Base-by-base conservation (phyloP, 495 filamentous ascomycete species). In the Ascobolus immersus region DNA sequence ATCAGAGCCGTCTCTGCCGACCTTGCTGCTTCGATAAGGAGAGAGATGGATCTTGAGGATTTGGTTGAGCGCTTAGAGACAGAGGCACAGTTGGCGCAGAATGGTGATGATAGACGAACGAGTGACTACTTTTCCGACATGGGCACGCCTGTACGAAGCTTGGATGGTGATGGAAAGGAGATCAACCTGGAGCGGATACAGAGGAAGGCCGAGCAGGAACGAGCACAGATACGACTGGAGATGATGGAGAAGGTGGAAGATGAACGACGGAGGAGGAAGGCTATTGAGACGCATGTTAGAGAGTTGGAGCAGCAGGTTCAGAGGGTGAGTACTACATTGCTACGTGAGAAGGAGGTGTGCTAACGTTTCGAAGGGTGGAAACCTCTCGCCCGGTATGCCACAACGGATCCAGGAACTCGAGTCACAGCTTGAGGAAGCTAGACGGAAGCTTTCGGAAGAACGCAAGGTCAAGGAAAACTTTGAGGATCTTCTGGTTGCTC, bases 41-140 rank as follows among this genome's bases (percentile, higher is more conserved):
- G 86, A 41, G 86, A 96, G 58, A 81, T 96, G 72, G 86, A 96
- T 43, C 52, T 96, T 30, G 86, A 96, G 50, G 89, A 96, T 47
- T 55, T 93, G 28, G 70, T 94, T 2, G 86, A 96, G 39, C 62
- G 74, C 35, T 52, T 89, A 43, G 80, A 91, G 52, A 55, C 66
- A 21, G 81, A 90, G 43, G 64, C 68, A 36, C 60, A 58, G 23
- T 66, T 62, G 39, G 51, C 60, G 4, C n/a, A n/a, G n/a, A 57
- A 67, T 31, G 60, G 54, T n/a, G 62, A 65, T 2, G 72, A 68
- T 38, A 71, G 72, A 48, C 66, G 84, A 33, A 92, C 80, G 3
- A 96, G 86, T 51, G 86, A 96, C 52, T 94, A 96, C 54, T 96
- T 82, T 49, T 96, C 86, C 0, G 86, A 96, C 49, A 89, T 80